Evolutionary conservation across 352 stramenopile genomes (phyloP).

Genomic region (Phytophthora idaei): DNA sequence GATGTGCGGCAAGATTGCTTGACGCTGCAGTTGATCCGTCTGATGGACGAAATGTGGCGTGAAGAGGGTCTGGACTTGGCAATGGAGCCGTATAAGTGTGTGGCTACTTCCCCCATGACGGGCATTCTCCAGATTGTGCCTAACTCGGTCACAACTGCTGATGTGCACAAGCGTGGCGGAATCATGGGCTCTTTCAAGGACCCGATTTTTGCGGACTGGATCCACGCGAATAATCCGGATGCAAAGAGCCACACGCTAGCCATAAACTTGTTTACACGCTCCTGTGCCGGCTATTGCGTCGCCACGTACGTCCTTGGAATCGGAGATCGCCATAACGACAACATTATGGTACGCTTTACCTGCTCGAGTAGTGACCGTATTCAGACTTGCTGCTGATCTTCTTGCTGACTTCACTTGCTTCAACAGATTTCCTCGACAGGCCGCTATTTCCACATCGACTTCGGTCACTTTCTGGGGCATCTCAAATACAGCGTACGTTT

Average conservation of each 20-base stretch:
- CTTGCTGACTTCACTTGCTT: background rate
- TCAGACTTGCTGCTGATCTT: background rate
- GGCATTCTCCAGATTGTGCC: slow-evolving; percentile 91
- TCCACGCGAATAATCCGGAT: slow-evolving; percentile 76
- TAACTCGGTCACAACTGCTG: slow-evolving; percentile 90
- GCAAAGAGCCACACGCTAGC: slow-evolving; percentile 53
- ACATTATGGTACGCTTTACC: slow-evolving; percentile 90
- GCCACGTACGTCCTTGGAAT: slow-evolving; percentile 94
- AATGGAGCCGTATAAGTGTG: slow-evolving; percentile 90
- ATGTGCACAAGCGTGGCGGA: slow-evolving; percentile 84
- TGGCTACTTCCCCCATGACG: slow-evolving; percentile 88
- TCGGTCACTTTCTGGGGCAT: slow-evolving; percentile 83
- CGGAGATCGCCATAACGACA: slow-evolving; percentile 95
- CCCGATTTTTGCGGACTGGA: slow-evolving; percentile 81
- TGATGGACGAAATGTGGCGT: slow-evolving; percentile 94
- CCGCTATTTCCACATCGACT: slow-evolving; percentile 89
- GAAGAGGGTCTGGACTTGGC: slow-evolving; percentile 89
- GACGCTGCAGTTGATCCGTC: slow-evolving; percentile 89
- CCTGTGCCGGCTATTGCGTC: slow-evolving; percentile 91
- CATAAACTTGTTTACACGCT: slow-evolving; percentile 84
- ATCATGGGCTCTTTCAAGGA: slow-evolving; percentile 82
- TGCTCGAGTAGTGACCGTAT: background rate
- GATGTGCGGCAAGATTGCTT: slow-evolving; percentile 96
- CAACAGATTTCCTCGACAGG: slow-evolving; percentile 63
- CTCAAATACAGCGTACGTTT: slow-evolving; percentile 81